Conservation (phyloP, 805 yeast species). For the Saccharomycopsis synnaedendra region DNA sequence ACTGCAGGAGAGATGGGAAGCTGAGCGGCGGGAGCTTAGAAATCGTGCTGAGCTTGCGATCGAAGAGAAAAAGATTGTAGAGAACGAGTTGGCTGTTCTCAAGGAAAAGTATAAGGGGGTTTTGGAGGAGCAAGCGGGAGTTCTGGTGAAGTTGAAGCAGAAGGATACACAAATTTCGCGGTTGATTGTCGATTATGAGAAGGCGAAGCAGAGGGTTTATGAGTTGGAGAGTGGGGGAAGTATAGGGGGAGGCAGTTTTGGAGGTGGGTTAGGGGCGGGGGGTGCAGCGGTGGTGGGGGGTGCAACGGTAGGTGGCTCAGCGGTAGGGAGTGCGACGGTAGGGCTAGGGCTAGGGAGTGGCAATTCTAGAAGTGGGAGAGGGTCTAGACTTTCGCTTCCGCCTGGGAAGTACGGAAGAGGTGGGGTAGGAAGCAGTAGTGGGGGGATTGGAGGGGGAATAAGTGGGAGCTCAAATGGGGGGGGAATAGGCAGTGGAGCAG, state of each 20-base stretch:
- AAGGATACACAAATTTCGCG: conserved; percentile 60
- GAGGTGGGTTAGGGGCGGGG: background rate
- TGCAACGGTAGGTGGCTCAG: background rate
- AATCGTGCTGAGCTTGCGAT: background rate
- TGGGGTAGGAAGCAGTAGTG: background rate
- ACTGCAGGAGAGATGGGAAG: conserved; percentile 42
- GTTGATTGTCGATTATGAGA: conserved; percentile 49
- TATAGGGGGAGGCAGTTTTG: background rate
- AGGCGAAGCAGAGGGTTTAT: conserved; percentile 36
- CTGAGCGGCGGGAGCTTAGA: conserved; percentile 19
- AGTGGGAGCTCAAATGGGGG: too few relatives aligned
- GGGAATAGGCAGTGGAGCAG: too few relatives aligned
- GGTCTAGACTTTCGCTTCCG: conserved; percentile 9
- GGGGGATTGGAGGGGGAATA: too few relatives aligned
- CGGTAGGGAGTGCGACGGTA: background rate
- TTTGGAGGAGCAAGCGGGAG: conserved; percentile 31
- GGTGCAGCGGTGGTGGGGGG: background rate
- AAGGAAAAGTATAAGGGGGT: conserved; percentile 22
- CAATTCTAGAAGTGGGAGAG: conserved; percentile 8
- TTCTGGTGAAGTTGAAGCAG: conserved; percentile 43
- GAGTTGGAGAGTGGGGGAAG: conserved; percentile 25
- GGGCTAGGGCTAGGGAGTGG: too few relatives aligned
- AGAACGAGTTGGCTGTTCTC: conserved; percentile 20
- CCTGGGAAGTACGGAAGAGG: background rate
- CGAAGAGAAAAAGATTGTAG: conserved; percentile 1